Base-by-base conservation (phyloP, 306 rosid species). In the Boehmeria nivea region DNA sequence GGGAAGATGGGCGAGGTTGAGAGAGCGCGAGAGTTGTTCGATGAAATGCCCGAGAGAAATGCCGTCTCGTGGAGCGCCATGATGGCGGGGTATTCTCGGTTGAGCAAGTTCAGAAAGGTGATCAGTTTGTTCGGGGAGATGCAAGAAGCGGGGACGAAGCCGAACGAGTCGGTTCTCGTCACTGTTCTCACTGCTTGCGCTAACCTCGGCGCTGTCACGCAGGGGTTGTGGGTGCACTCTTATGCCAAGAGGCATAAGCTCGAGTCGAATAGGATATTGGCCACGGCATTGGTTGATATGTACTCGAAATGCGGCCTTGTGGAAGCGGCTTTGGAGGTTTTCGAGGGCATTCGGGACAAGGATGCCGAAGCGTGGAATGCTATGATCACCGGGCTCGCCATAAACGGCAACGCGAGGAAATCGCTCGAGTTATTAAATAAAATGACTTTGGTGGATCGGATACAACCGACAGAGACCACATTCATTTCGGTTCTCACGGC, bases 11-110 rank as follows among this genome's bases (percentile, higher is more conserved):
- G 90, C 27, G 54, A 83, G 36, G 63, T 81, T 40, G 72, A 74
- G 2, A 78, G 26, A 63, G 97, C 97, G 0, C 59, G 88, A 51
- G 63, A 23, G 12, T 0, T 89, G 86, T 89, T 89, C 59, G 90
- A 89, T 14, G 65, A 76, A 78, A 89, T 89, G 93, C 87, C 85
- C 14, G 76, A 78, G 49, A 46, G 74, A 73, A 89, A 86, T 43
- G 72, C 56, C 2, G 65, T 89, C 27, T 83, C 93, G 12, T 87
- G 84, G 84, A 78, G 84, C 52, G 78, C 80, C 0, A 54, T 78
- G 51, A 78, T 78, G 63, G 78, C 81, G 27, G 76, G 81, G 1
- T 67, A 67, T 71, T 78, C 80, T 59, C 66, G 72, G 36, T 48
- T 22, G 22, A 74, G 60, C 24, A 52, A 66, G 45, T 78, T 78